Evolutionary conservation across 805 yeast species (phyloP).

Genomic region (Wickerhamiella galacta): DNA sequence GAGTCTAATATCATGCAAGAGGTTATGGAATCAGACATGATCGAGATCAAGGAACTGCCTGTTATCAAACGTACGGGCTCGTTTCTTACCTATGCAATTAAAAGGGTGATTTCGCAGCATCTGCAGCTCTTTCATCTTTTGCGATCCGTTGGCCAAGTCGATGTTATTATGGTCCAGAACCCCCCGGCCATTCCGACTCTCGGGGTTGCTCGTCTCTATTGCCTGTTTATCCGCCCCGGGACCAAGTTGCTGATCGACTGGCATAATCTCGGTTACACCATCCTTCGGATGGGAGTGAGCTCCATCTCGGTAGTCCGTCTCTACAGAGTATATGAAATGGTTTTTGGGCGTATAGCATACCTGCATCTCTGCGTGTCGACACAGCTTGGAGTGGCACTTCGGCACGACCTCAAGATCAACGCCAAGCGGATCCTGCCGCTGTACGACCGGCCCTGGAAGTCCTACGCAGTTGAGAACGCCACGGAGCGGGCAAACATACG

Average conservation of each 20-base stretch:
- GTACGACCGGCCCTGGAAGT: conserved; percentile 72
- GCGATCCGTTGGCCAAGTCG: conserved; percentile 27
- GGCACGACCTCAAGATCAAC: conserved; percentile 36
- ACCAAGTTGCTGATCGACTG: conserved; percentile 71
- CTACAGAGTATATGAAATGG: conserved; percentile 45
- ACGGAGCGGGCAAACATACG: conserved; percentile 21
- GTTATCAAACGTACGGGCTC: conserved; percentile 24
- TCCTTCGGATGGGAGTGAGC: conserved; percentile 48
- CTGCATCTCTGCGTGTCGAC: conserved; percentile 68
- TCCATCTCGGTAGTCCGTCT: conserved; percentile 42
- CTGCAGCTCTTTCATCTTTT: conserved; percentile 21
- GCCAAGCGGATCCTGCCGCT: conserved; percentile 39
- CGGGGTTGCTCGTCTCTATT: conserved; percentile 41
- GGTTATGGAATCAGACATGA: conserved; percentile 13
- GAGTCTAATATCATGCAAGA: conserved; percentile 18
- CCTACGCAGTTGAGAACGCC: conserved; percentile 32
- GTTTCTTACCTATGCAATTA: conserved; percentile 37
- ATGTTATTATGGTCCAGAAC: conserved; percentile 55
- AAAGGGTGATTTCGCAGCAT: conserved; percentile 46
- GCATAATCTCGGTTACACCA: conserved; percentile 87
- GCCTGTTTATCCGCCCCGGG: conserved; percentile 31
- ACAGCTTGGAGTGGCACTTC: conserved; percentile 48
- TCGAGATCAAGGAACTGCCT: conserved; percentile 19
- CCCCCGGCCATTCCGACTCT: conserved; percentile 87
- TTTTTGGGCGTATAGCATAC: conserved; percentile 46